Base-by-base conservation (phyloP, 208 protist species). In the Acanthamoeba lenticulata region DNA sequence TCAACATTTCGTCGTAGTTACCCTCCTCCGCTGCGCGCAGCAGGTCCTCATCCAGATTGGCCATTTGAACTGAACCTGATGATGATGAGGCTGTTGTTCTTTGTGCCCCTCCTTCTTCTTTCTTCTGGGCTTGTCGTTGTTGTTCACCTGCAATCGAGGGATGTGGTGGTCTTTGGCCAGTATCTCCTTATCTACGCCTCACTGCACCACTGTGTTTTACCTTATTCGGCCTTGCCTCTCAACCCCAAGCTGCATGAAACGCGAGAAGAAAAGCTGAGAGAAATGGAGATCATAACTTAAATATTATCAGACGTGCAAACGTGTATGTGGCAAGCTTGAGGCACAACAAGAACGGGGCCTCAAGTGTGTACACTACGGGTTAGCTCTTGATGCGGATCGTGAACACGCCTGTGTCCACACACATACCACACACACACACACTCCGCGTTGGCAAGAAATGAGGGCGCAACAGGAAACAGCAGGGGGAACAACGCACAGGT, bases 321-420 rank as follows among this genome's bases (percentile, higher is more conserved):
- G n/a, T n/a, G n/a, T n/a, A n/a, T n/a, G n/a, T n/a, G n/a, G n/a
- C n/a, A n/a, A n/a, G n/a, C n/a, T n/a, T n/a, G n/a, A n/a, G n/a
- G n/a, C n/a, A n/a, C n/a, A n/a, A n/a, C n/a, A n/a, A n/a, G 62
- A 11, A 38, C 11, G 27, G 27, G 62, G 27, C 7, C 62, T 6
- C 32, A 19, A 38, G 27, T 13, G 27, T 29, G 62, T 72, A 38
- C 62, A 38, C 32, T 29, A 38, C 32, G 29, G 27, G 27, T 81
- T 29, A 62, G 24, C 79, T 57, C 21, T 60, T 88, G 40, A 49
- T 88, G 19, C 79, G 2, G 79, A 88, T 88, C 29, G 79, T 88
- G 47, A 88, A 88, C n/a, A 88, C 79, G n/a, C 79, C 79, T 88
- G 79, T 34, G 11, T 13, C 65, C 2, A 4, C 65, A 32, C 60